Evolutionary conservation across 306 rosid genomes (phyloP).

Genomic region (Luffa aegyptiaca): DNA sequence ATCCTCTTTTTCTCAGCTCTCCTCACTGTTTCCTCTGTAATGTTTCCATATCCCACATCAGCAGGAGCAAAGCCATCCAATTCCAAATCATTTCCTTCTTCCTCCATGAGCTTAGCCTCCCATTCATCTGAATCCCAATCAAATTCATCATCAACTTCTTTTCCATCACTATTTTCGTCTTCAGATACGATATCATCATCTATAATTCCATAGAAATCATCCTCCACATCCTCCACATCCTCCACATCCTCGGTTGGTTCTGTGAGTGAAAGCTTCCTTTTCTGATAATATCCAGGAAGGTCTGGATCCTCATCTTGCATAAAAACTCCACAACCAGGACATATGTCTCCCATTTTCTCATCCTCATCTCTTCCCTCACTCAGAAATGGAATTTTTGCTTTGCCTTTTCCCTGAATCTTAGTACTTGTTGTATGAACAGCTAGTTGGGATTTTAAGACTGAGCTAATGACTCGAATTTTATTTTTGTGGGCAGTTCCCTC

Average conservation of each 20-base stretch:
- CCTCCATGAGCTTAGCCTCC: slow-evolving; percentile 47
- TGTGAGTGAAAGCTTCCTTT: slow-evolving; percentile 26
- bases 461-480: slow-evolving; percentile 22
- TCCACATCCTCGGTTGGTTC: slow-evolving; percentile 11
- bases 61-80: slow-evolving; percentile 60
- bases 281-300: slow-evolving; percentile 59
- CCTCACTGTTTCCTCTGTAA: slow-evolving; percentile 45
- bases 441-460: slow-evolving; percentile 25
- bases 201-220: slow-evolving; percentile 16
- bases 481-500: slow-evolving; percentile 12
- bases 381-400: slow-evolving; percentile 26
- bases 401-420: slow-evolving; percentile 20
- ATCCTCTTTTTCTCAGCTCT: slow-evolving; percentile 47
- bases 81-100: slow-evolving; percentile 23
- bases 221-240: not conserved
- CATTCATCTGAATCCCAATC: slow-evolving; percentile 70
- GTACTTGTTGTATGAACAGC: slow-evolving; percentile 9
- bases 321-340: slow-evolving; percentile 89
- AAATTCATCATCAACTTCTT: slow-evolving; percentile 25
- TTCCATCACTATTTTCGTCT: slow-evolving; percentile 20
- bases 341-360: slow-evolving; percentile 53
- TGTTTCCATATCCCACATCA: slow-evolving; percentile 76
- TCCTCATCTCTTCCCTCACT: slow-evolving; percentile 91
- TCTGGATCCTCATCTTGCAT: slow-evolving; percentile 68
- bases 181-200: slow-evolving; percentile 17